Percentiles rank a stretch among this genome's conserved stretches.
phyloP scores from a whole-genome alignment of 306 rosid species.

The Vigna mungo region DNA sequence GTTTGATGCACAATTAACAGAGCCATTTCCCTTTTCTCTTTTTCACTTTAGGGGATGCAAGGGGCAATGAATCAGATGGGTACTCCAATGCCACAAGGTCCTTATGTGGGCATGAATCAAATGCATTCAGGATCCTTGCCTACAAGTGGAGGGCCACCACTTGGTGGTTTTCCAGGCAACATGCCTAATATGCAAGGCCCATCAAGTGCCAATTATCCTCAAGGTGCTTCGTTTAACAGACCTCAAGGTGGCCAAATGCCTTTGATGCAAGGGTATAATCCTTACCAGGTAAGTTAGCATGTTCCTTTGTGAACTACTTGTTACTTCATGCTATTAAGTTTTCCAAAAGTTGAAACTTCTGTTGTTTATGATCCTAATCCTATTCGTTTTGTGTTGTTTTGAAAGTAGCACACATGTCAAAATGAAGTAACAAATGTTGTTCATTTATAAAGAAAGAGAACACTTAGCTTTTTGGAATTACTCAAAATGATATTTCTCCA shows the following conservation, averaged over 20 bases:
- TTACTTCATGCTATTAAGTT: neutral
- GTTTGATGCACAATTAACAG: slow-evolving; percentile 33
- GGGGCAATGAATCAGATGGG: slow-evolving; percentile 89
- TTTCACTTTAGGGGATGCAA: slow-evolving; percentile 79
- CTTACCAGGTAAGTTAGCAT: slow-evolving; percentile 75
- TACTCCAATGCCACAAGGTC: slow-evolving; percentile 80
- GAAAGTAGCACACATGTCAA: neutral
- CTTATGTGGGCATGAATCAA: slow-evolving; percentile 89
- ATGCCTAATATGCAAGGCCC: slow-evolving; percentile 91
- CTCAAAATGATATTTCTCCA: neutral
- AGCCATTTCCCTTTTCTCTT: slow-evolving; percentile 3
- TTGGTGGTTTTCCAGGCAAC: slow-evolving; percentile 72
- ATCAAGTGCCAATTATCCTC: slow-evolving; percentile 71
- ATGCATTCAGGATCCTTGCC: slow-evolving; percentile 88
- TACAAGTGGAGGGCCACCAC: slow-evolving; percentile 70
- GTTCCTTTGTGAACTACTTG: slow-evolving; percentile 37
- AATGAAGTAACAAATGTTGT: no score
- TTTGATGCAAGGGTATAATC: slow-evolving; percentile 91
- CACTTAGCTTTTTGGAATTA: neutral
- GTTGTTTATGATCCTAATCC: slow-evolving; percentile 16
- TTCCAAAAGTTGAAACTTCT: slow-evolving; percentile 3
- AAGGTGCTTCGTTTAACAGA: slow-evolving; percentile 80
- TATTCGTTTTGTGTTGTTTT: neutral
- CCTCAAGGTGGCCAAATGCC: slow-evolving; percentile 93
- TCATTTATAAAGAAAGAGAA: slow-evolving; percentile 23